These are phyloP conservation scores for Tuber microsphaerosporum DNA, from an alignment of 495 filamentous ascomycete species.

Conservation along the genomic window DNA sequence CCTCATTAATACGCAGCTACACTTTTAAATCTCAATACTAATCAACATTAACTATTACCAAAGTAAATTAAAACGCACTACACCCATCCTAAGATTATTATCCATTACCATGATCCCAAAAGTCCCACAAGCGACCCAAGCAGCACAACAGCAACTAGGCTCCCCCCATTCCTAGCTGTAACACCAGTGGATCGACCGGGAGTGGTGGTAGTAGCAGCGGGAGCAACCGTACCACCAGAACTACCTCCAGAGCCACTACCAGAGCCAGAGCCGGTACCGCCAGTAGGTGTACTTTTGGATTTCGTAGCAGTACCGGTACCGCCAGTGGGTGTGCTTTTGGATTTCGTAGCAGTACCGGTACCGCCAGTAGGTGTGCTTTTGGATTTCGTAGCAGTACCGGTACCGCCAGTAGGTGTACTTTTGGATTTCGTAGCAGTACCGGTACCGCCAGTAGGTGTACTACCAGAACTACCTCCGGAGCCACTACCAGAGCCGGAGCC, in stretches of 20 bases:
- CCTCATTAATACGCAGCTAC: neutral
- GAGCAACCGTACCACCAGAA: neutral
- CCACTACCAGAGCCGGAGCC: neutral
- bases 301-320: no score
- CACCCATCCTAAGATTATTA: neutral
- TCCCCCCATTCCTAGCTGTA: neutral
- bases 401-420: no score
- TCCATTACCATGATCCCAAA: neutral
- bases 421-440: no score
- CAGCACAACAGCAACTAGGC: neutral
- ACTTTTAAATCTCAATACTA: neutral
- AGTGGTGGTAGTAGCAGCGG: neutral
- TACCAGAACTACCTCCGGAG: no score
- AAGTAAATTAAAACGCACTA: neutral
- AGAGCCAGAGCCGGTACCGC: neutral
- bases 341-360: no score
- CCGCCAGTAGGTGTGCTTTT: no score
- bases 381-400: no score
- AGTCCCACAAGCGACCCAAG: neutral
- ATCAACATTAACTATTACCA: neutral
- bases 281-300: neutral
- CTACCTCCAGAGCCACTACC: neutral
- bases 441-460: no score
- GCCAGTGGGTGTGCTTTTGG: no score
- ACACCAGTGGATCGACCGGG: neutral